Percentiles rank a stretch among this genome's conserved stretches.
Conservation (phyloP, 2,329 filamentous ascomycete species). For the Plenodomus lindquistii region DNA sequence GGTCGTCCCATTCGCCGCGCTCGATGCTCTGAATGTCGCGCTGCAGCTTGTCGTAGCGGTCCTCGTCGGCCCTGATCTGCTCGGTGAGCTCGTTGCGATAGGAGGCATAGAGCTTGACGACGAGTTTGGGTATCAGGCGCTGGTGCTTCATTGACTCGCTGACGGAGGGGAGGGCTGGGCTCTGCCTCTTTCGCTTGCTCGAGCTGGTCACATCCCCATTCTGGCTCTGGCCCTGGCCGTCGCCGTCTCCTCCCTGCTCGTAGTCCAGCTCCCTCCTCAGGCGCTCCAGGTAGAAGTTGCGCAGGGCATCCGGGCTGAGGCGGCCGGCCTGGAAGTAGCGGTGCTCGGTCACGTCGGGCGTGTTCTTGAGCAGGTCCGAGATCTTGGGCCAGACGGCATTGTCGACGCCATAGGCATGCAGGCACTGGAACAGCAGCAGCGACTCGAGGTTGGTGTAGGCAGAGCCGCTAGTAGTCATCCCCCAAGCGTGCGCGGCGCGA, state of each 20-base stretch:
- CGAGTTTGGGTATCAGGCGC: slow-evolving; percentile 69
- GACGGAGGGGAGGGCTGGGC: slow-evolving; percentile 65
- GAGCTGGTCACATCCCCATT: slow-evolving; percentile 49
- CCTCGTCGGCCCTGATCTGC: slow-evolving; percentile 76
- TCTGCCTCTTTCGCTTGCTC: slow-evolving; percentile 71
- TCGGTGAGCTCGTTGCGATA: slow-evolving; percentile 73
- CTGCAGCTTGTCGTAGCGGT: slow-evolving; percentile 64
- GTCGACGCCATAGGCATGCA: slow-evolving; percentile 69
- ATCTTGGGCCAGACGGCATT: slow-evolving; percentile 70
- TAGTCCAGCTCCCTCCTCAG: slow-evolving; percentile 71
- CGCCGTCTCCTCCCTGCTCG: slow-evolving; percentile 49
- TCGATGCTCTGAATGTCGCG: slow-evolving; percentile 72
- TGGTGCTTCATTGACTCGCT: slow-evolving; percentile 68
- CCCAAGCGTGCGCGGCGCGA: slow-evolving; percentile 39
- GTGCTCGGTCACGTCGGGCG: slow-evolving; percentile 72
- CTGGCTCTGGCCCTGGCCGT: slow-evolving; percentile 47
- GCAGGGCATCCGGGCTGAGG: slow-evolving; percentile 75
- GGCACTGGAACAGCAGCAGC: slow-evolving; percentile 80
- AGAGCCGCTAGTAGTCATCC: slow-evolving; percentile 63
- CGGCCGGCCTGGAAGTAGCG: slow-evolving; percentile 72
- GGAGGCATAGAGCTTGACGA: slow-evolving; percentile 73
- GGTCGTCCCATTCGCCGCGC: slow-evolving; percentile 59
- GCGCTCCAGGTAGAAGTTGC: slow-evolving; percentile 75
- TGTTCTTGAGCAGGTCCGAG: slow-evolving; percentile 73
- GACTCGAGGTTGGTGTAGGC: slow-evolving; percentile 84